Evolutionary conservation across 129 eudicot species (phyloP).

Genomic region (Ambrosia artemisiifolia): DNA sequence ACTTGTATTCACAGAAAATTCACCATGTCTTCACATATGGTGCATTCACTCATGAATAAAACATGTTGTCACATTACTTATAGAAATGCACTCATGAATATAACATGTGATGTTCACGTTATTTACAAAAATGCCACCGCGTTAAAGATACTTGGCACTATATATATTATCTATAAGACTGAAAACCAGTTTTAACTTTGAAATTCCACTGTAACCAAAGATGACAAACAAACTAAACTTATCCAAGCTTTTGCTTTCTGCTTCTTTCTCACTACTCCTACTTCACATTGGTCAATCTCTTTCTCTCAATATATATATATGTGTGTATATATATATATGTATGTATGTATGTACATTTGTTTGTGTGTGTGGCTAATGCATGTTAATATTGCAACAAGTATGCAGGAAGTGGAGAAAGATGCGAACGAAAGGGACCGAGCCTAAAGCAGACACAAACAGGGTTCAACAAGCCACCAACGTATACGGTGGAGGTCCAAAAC

Average conservation of each 20-base stretch:
- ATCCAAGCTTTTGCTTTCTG: constrained; percentile 10
- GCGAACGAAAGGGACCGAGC: constrained; percentile 24
- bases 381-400: not conserved
- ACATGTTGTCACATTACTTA: too few species aligned
- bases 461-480: constrained; percentile 25
- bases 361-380: not conserved
- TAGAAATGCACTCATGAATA: too few species aligned
- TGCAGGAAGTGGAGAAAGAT: constrained; percentile 30
- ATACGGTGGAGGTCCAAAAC: constrained; percentile 17
- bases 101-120: too few species aligned
- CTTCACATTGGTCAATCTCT: constrained; percentile 19
- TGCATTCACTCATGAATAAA: too few species aligned
- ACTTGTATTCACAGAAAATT: too few species aligned
- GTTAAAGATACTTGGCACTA: too few species aligned
- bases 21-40: too few species aligned
- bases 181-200: not conserved
- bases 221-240: constrained; percentile 16
- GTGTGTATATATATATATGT: not conserved
- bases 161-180: too few species aligned
- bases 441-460: constrained; percentile 24
- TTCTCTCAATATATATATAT: constrained; percentile 3
- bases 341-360: not conserved
- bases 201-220: not conserved
- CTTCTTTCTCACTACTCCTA: constrained; percentile 18
- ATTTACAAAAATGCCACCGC: too few species aligned